Evolutionary conservation across 371 early-diverging fungal genomes (phyloP), one percentile per base, ranked within the genome.

Genomic region (Rhizomucor pusillus): DNA sequence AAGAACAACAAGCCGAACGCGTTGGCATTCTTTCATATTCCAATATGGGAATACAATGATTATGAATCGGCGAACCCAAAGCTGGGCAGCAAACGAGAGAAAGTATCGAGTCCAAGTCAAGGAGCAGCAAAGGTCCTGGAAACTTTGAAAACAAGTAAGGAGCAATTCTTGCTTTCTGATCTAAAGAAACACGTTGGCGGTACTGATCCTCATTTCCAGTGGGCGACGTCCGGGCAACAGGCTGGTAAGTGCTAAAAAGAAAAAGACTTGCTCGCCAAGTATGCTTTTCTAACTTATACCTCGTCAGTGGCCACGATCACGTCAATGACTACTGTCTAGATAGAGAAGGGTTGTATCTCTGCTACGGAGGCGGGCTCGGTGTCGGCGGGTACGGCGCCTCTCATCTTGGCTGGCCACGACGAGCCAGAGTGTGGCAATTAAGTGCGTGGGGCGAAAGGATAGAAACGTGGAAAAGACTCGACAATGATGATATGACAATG

Each of bases 341-440:
- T 24, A 71, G 60, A 25, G 67, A 71, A 3, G 67, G 67, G 7
- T 62, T 81, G 29, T 65, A 71, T 22, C 56, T 81, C 10, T 81
- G 81, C 48, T 81, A 75, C 45, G 75, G 72, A 9, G 81, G 81
- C 4, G 81, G 81, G 3, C 58, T 73, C 1, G 79, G 81, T n/a
- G 67, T 75, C 11, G 74, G 77, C 5, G 67, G 73, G 4, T 81
- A 81, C 48, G 81, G 81, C 29, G 72, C 69, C n/a, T 54, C 65
- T 20, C 65, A 73, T 39, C 22, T 76, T 16, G 69, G 67, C 0
- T 73, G 73, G 69, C 69, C 70, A 13, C 65, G 81, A 20, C 66
- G 81, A 1, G 70, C 79, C 1, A 69, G 81, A 13, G 58, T 81
- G 7, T 77, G 70, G 61, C 62, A 72, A 39, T 62, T 81, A 23